Percentiles rank a stretch among this genome's conserved stretches.
phyloP scores from a whole-genome alignment of 768 basidiomycete genomes.

The Mycena crocata region DNA sequence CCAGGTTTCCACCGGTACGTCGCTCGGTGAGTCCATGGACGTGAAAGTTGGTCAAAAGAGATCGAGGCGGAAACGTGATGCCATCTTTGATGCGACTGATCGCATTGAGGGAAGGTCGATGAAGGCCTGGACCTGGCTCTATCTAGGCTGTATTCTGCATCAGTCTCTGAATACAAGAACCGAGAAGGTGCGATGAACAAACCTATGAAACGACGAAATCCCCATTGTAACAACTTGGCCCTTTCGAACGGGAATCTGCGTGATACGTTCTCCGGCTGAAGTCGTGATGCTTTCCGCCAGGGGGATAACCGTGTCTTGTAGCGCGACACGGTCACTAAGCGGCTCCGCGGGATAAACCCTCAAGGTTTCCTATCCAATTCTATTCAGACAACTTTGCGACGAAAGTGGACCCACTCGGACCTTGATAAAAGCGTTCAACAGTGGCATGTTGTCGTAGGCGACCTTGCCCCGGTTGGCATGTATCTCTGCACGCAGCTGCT shows the following conservation, averaged over 20 bases:
- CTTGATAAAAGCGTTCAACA: conserved; percentile 31
- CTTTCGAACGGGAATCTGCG: conserved; percentile 14
- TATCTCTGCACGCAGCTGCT: conserved; percentile 14
- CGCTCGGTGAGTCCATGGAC: background rate
- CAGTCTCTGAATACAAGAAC: no score
- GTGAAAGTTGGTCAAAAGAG: no score
- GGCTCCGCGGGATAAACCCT: conserved; percentile 21
- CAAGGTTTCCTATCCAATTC: conserved; percentile 21
- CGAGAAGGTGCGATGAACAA: no score
- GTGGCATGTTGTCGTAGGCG: conserved; percentile 13
- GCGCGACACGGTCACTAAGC: conserved; percentile 13
- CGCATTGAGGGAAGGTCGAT: no score
- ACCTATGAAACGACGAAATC: conserved; percentile 18
- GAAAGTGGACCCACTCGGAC: background rate
- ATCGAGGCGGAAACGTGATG: no score
- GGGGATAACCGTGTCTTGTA: conserved; percentile 15
- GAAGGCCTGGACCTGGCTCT: no score
- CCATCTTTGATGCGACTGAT: no score
- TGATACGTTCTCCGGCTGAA: background rate
- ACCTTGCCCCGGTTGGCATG: background rate
- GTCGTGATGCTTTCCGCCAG: background rate
- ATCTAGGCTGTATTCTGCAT: no score
- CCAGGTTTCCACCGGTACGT: background rate
- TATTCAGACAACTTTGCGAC: no score
- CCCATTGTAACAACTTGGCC: conserved; percentile 14